Evolutionary conservation across 176 grass and related monocot species (phyloP).

Genomic region (Calamus simplicifolius): DNA sequence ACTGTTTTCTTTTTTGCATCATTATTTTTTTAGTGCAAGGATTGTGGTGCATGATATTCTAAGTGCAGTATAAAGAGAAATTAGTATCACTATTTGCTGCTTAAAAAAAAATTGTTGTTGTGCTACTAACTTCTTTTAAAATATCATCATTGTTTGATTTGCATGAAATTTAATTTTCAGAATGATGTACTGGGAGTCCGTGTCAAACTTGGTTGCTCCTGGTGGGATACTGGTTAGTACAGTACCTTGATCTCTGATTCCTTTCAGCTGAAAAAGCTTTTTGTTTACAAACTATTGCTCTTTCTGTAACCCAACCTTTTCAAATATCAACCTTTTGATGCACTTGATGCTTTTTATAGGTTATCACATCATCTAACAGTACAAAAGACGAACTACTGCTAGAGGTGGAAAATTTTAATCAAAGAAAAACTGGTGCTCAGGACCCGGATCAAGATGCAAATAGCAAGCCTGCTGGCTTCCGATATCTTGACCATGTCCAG

Average conservation of each 20-base stretch:
- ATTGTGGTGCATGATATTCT: no score
- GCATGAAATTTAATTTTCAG: slow-evolving; percentile 25
- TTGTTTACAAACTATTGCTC: neutral
- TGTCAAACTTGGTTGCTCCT: slow-evolving; percentile 54
- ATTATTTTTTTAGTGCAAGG: no score
- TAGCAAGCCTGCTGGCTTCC: slow-evolving; percentile 41
- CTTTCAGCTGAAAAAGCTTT: neutral
- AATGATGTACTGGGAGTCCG: slow-evolving; percentile 95
- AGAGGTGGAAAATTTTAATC: slow-evolving; percentile 71
- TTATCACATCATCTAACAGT: slow-evolving; percentile 75
- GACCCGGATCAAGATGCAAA: slow-evolving; percentile 6
- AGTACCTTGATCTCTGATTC: neutral
- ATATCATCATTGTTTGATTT: no score
- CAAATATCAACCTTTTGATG: slow-evolving; percentile 1
- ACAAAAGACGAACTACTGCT: slow-evolving; percentile 79
- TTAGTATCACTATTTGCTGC: no score
- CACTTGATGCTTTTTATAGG: slow-evolving; percentile 26
- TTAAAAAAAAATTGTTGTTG: no score
- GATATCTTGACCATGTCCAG: slow-evolving; percentile 65
- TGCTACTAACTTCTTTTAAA: no score
- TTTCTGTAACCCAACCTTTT: slow-evolving; percentile 2
- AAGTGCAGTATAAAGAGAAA: no score
- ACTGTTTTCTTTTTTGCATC: no score
- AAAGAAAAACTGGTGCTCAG: slow-evolving; percentile 32
- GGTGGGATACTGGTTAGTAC: slow-evolving; percentile 80